Conservation (phyloP, 2,329 filamentous ascomycete genomes). For the Venturia oleaginea region DNA sequence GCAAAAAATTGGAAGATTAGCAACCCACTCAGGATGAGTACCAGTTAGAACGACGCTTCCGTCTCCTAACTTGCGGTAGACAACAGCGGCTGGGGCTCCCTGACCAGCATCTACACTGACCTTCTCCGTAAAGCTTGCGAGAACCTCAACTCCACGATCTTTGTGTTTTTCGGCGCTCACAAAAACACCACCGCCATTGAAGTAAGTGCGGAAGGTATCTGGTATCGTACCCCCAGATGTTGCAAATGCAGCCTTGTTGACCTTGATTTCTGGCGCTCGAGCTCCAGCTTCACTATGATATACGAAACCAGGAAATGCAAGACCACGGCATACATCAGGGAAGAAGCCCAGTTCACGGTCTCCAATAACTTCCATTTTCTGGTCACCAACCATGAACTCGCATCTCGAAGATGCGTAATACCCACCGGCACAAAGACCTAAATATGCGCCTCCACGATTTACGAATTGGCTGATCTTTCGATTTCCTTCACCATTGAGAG, state of each 20-base stretch:
- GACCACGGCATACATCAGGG: conserved; percentile 73
- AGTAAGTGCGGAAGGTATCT: conserved; percentile 66
- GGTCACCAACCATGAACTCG: conserved; percentile 86
- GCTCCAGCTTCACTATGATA: conserved; percentile 85
- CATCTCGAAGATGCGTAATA: conserved; percentile 78
- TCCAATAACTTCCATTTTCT: conserved; percentile 74
- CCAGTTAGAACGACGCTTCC: conserved; percentile 75
- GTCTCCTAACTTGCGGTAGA: conserved; percentile 74
- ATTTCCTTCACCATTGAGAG: conserved; percentile 82
- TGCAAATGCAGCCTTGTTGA: conserved; percentile 52
- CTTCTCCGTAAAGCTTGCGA: conserved; percentile 70
- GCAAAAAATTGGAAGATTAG: neutral
- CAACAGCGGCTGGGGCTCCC: conserved; percentile 60
- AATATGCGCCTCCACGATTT: conserved; percentile 71
- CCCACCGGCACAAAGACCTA: conserved; percentile 89
- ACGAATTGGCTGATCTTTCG: conserved; percentile 77
- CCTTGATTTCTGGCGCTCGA: conserved; percentile 57
- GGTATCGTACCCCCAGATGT: conserved; percentile 41
- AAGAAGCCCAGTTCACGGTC: conserved; percentile 80
- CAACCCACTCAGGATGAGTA: conserved; percentile 80
- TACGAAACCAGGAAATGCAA: conserved; percentile 81
- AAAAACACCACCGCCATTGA: conserved; percentile 92
- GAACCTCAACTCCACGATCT: conserved; percentile 61
- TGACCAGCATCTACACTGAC: conserved; percentile 68
- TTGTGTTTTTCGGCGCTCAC: conserved; percentile 61